These are phyloP conservation scores for Vanderwaltozyma yarrowii DNA, from an alignment of 805 yeast species.

Conservation along the genomic window DNA sequence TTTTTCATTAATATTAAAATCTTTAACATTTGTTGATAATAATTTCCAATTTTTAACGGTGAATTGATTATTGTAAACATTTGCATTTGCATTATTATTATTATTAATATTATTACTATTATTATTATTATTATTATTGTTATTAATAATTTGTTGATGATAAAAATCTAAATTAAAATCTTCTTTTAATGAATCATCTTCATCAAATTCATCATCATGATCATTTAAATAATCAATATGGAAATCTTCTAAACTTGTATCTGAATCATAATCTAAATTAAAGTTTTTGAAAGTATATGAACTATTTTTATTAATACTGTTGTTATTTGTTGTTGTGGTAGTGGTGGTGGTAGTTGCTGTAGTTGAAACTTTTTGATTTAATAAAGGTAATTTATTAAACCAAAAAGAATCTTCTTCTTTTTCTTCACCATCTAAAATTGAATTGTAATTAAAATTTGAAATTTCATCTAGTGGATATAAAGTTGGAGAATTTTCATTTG, in stretches of 20 bases:
- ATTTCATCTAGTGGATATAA: constrained; percentile 8
- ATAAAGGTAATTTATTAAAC: constrained; percentile 1
- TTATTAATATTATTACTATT: neutral
- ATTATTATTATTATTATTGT: neutral
- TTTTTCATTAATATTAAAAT: neutral
- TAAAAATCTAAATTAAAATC: neutral
- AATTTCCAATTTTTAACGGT: neutral
- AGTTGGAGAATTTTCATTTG: constrained; percentile 39
- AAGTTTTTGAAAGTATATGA: constrained; percentile 3
- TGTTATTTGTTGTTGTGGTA: neutral
- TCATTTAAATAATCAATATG: neutral
- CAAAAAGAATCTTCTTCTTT: constrained; percentile 3
- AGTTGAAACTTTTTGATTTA: neutral
- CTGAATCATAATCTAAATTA: constrained; percentile 15
- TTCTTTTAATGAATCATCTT: neutral
- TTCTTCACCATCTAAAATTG: neutral
- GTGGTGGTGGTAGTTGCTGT: too few species aligned
- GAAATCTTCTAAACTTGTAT: constrained; percentile 10
- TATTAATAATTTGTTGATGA: neutral
- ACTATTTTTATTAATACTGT: constrained; percentile 3
- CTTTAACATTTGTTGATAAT: neutral
- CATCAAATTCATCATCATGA: neutral
- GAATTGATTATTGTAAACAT: neutral
- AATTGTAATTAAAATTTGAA: neutral
- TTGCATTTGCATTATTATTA: neutral